A percentile compares a stretch with the other conserved stretches of the same genome.
These are phyloP conservation scores for Naganishia vaughanmartiniae DNA, from an alignment of 768 basidiomycete species.

Conservation along the genomic window DNA sequence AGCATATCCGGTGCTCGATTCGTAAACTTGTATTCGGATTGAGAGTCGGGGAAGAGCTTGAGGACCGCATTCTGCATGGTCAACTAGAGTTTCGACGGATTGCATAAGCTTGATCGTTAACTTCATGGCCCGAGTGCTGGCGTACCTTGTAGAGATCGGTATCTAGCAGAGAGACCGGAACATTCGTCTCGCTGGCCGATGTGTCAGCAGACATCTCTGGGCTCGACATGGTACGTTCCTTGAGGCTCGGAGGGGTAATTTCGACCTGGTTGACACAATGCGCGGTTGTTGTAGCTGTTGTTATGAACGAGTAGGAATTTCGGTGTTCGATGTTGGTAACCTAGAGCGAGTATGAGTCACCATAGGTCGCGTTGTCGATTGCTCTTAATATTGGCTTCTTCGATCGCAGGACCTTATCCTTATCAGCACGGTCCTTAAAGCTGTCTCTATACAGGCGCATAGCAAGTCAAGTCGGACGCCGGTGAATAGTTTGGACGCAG, in stretches of 20 bases:
- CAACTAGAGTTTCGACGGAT: constrained; percentile 57
- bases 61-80: constrained; percentile 94
- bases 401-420: too few species aligned
- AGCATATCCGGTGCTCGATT: constrained; percentile 66
- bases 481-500: too few species aligned
- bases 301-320: too few species aligned
- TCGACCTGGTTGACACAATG: too few species aligned
- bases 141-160: constrained; percentile 89
- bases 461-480: too few species aligned
- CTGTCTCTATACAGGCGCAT: too few species aligned
- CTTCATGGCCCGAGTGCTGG: constrained; percentile 19
- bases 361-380: too few species aligned
- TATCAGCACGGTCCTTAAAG: too few species aligned
- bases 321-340: too few species aligned
- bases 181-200: background rate
- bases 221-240: background rate
- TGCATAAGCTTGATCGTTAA: background rate
- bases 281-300: too few species aligned
- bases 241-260: background rate
- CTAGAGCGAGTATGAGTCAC: too few species aligned
- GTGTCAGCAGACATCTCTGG: background rate
- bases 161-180: constrained; percentile 69
- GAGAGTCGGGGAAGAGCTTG: constrained; percentile 63
- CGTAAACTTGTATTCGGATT: constrained; percentile 67
- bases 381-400: too few species aligned